These are phyloP conservation scores for Ceratobasidium sp. DNA, from an alignment of 1,284 basidiomycete genomes.

Conservation along the genomic window DNA sequence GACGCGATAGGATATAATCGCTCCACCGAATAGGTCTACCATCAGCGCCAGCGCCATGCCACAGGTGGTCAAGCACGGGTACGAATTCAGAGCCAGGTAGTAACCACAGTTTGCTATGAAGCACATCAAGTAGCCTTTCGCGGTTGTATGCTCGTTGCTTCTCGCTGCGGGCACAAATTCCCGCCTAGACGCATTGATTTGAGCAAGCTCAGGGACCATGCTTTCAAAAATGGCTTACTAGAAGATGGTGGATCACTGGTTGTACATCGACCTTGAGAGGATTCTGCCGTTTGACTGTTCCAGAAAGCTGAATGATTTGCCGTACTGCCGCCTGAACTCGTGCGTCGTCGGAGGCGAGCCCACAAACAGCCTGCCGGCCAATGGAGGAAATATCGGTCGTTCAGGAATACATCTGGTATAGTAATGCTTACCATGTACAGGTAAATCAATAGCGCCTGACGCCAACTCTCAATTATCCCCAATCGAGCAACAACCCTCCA, in stretches of 20 bases:
- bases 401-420: background rate
- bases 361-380: conserved; percentile 1
- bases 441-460: conserved; percentile 6
- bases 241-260: background rate
- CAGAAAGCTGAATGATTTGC: background rate
- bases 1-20: conserved; percentile 7
- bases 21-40: conserved; percentile 10
- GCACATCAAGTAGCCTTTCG: background rate
- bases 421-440: background rate
- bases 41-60: conserved; percentile 3
- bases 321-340: conserved; percentile 1
- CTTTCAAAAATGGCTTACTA: conserved; percentile 6
- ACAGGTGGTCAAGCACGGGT: conserved; percentile 20
- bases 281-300: background rate
- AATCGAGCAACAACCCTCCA: conserved; percentile 9
- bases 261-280: background rate
- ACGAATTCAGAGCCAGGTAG: conserved; percentile 1
- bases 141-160: conserved; percentile 1
- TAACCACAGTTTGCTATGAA: background rate
- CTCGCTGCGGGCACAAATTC: conserved; percentile 1
- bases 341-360: background rate
- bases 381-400: background rate
- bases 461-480: conserved; percentile 11
- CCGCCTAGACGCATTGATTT: background rate
- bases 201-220: too few species aligned